Conservation (phyloP, 345 rosid genomes). For the Physaria fendleri region DNA sequence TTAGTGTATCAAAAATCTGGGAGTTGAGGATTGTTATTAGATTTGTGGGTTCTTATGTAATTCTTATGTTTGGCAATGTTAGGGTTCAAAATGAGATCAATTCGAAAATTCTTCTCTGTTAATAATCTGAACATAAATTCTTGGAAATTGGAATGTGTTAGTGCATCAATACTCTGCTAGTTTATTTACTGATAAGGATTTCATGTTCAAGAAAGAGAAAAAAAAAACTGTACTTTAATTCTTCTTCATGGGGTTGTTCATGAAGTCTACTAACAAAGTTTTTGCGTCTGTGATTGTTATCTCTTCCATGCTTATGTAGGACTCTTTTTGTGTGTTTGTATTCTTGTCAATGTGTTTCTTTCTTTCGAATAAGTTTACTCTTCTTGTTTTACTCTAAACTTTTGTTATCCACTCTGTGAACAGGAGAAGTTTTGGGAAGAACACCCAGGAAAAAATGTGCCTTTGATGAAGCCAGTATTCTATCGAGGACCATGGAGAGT, state of each 20-base stretch:
- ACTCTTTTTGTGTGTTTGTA: no score
- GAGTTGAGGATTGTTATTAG: background rate
- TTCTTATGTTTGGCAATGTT: constrained; percentile 12
- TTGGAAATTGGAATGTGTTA: background rate
- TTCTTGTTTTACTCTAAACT: constrained; percentile 2
- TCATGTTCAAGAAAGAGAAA: background rate
- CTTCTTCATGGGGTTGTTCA: background rate
- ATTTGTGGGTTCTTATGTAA: background rate
- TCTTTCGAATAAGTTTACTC: background rate
- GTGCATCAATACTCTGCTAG: background rate
- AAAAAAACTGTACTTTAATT: background rate
- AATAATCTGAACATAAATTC: background rate
- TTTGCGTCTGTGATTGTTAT: background rate
- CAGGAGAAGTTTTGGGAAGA: constrained; percentile 97
- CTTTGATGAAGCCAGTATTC: constrained; percentile 68
- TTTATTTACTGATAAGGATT: background rate
- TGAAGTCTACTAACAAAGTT: background rate
- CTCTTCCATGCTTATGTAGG: background rate
- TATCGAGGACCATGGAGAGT: constrained; percentile 86
- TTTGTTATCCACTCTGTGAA: constrained; percentile 9
- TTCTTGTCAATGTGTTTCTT: background rate
- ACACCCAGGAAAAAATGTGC: constrained; percentile 80
- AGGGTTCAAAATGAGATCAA: constrained; percentile 10
- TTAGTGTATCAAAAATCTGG: background rate
- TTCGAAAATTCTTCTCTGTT: background rate